Conservation (phyloP, 2,329 filamentous ascomycete genomes). For the Teratosphaeria pseudoeucalypti region DNA sequence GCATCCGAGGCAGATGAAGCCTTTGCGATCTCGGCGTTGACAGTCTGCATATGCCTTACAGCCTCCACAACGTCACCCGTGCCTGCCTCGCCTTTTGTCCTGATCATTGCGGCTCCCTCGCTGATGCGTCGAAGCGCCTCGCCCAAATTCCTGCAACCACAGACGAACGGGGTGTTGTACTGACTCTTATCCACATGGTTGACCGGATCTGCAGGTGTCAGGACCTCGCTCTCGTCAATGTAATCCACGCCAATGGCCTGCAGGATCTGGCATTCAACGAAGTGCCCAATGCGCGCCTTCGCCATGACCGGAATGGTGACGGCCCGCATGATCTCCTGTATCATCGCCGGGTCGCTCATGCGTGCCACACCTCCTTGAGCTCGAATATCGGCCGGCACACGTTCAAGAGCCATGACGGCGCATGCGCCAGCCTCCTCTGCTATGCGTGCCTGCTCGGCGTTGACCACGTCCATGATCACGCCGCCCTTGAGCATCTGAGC, state of each 20-base stretch:
- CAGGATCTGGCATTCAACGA: conserved; percentile 96
- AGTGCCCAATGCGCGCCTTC: conserved; percentile 94
- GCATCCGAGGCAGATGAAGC: conserved; percentile 57
- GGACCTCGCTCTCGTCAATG: conserved; percentile 95
- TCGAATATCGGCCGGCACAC: conserved; percentile 92
- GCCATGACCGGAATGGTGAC: conserved; percentile 99
- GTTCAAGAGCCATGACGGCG: conserved; percentile 97
- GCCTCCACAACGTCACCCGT: conserved; percentile 96
- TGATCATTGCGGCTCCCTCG: conserved; percentile 96
- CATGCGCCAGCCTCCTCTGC: conserved; percentile 92
- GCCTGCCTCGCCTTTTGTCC: conserved; percentile 95
- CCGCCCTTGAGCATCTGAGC: conserved; percentile 98
- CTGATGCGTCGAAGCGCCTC: conserved; percentile 84
- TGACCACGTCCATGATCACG: conserved; percentile 98
- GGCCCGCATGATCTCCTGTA: conserved; percentile 86
- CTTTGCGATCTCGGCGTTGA: conserved; percentile 69
- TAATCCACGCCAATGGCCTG: conserved; percentile 93
- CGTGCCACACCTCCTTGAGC: conserved; percentile 84
- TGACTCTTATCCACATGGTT: conserved; percentile 84
- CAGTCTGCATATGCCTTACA: conserved; percentile 87
- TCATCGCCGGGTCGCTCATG: conserved; percentile 93
- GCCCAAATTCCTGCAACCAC: conserved; percentile 86
- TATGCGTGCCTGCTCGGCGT: conserved; percentile 83
- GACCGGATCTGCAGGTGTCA: conserved; percentile 83
- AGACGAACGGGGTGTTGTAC: conserved; percentile 85